Base-by-base conservation (phyloP, 805 yeast species). In the Brettanomyces nanus region DNA sequence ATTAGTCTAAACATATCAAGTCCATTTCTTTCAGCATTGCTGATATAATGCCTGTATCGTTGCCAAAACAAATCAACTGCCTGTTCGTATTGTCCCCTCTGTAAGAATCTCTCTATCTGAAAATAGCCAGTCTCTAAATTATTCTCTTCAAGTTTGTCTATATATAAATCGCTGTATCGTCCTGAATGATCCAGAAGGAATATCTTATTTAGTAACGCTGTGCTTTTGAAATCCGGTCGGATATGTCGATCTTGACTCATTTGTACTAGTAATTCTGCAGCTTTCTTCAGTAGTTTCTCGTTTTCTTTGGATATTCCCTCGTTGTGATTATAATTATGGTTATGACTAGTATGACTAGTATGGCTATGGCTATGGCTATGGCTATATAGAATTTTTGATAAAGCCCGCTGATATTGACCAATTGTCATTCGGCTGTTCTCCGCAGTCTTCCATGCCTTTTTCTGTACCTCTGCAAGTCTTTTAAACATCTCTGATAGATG, bases 61-160 rank as follows among this genome's bases (percentile, higher is more conserved):
- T 36, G 25, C 51, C 51, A 45, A 28, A 52, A 51, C 13, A 33
- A n/a, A 3, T 28, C 40, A 1, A 44, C 28, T 2, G 61, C 59
- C 34, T 39, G 36, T 32, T 53, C 57, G 35, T 54, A 53, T 26
- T 49, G 45, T 9, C 43, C 46, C 22, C 40, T 35, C 2, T 37
- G 21, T 3, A 57, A 15, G 5, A 44, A 40, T 19, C 47, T 34
- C 6, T 37, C 34, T 4, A 57, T 40, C 18, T 51, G 53, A 41
- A 45, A 53, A 14, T 39, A 42, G 2, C 41, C 18, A 7, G 31
- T 28, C 9, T 47, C 42, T 13, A 41, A 28, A 3, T 36, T 28
- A 22, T 37, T 7, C 5, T 35, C 21, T 18, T 26, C 23, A 3
- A 52, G 33, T 20, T 38, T 21, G 11, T 31, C 37, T 27, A 36